Conservation (phyloP, 176 grass and related monocot genomes). For the Musa schizocarpa region DNA sequence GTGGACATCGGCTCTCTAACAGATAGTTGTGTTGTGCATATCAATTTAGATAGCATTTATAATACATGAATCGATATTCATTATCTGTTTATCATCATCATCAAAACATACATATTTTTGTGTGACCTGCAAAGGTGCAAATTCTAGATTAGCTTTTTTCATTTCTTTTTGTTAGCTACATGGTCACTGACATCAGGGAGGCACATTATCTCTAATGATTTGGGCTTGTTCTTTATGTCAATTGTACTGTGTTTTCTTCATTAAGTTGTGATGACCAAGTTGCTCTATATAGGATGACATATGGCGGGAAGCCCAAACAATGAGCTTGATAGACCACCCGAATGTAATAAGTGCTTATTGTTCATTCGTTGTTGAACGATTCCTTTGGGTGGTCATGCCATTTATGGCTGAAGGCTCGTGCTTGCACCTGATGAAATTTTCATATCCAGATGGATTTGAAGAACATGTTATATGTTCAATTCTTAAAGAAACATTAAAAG, state of each 20-base stretch:
- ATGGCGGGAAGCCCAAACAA: conserved; percentile 86
- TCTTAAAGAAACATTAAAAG: conserved; percentile 94
- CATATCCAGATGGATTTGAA: conserved; percentile 86
- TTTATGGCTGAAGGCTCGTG: conserved; percentile 97
- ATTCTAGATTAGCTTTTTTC: neutral
- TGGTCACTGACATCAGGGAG: neutral
- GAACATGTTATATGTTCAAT: conserved; percentile 81
- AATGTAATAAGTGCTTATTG: conserved; percentile 89
- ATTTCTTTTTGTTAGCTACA: neutral
- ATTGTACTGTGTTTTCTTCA: neutral
- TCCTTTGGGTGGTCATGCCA: conserved; percentile 98
- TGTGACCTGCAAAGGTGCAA: neutral
- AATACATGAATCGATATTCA: neutral
- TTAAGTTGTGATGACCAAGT: neutral
- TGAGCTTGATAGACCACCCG: conserved; percentile 96
- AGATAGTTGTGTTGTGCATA: neutral
- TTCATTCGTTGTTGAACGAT: conserved; percentile 78
- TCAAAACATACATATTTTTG: neutral
- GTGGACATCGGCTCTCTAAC: neutral
- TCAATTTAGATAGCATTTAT: neutral
- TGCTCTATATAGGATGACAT: conserved; percentile 70
- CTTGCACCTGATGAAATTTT: conserved; percentile 95
- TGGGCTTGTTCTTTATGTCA: neutral
- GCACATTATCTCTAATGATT: neutral
- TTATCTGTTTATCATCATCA: neutral